Evolutionary conservation across 306 rosid species (phyloP).

Genomic region (apple (Malus domestica)): ASM211411v1 NC_041790.1:35677501-35678000

Average conservation of each 20-base stretch:
- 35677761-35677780: background rate
- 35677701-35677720: background rate
- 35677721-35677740: background rate
- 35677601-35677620: background rate
- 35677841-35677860: background rate
- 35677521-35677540: background rate
- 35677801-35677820: background rate
- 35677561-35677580: background rate
- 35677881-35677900: background rate
- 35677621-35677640: background rate
- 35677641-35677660: background rate
- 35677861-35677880: background rate
- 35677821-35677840: background rate
- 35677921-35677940: background rate
- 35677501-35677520: background rate
- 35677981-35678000: background rate
- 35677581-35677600: background rate
- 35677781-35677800: background rate
- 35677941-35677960: background rate
- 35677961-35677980: background rate
- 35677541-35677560: background rate
- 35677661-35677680: background rate
- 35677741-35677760: background rate
- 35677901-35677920: background rate
- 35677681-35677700: background rate